A percentile compares a stretch with the other conserved stretches of the same genome.
Evolutionary conservation across 179 eudicot species (phyloP).

Genomic region (Beta corolliflora): DNA sequence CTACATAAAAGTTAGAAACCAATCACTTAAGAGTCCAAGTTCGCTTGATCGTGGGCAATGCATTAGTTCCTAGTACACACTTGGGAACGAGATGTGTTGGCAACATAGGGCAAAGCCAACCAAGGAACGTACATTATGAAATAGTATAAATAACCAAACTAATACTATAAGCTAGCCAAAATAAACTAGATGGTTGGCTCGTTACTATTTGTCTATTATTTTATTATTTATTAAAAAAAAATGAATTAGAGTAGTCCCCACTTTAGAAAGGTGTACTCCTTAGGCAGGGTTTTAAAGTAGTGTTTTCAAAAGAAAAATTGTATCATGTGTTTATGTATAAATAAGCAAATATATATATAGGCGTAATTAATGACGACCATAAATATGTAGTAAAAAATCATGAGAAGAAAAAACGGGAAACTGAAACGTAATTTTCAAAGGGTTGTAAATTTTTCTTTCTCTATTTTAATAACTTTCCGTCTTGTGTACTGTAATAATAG

Average conservation of each 20-base stretch:
- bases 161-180: not conserved
- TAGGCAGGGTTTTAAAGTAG: slow-evolving; percentile 9
- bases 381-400: not conserved
- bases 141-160: slow-evolving; percentile 15
- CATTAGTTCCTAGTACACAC: too few species aligned
- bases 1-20: too few species aligned
- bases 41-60: too few species aligned
- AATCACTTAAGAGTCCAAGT: too few species aligned
- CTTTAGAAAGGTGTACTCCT: slow-evolving; percentile 7
- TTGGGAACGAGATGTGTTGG: too few species aligned
- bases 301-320: not conserved
- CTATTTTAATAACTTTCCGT: not conserved
- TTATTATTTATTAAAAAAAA: not conserved
- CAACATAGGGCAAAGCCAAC: too few species aligned
- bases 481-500: too few species aligned
- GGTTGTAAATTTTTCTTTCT: not conserved
- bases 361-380: slow-evolving; percentile 17
- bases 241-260: slow-evolving; percentile 4
- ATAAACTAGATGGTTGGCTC: slow-evolving; percentile 16
- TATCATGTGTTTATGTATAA: slow-evolving; percentile 1
- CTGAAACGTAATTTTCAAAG: slow-evolving; percentile 20
- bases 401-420: not conserved
- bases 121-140: too few species aligned
- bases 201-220: not conserved
- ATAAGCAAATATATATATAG: not conserved